Evolutionary conservation across 176 grass and related monocot genomes (phyloP), one percentile per base, ranked within the genome.

Genomic region (Thinopyrum elongatum): DNA sequence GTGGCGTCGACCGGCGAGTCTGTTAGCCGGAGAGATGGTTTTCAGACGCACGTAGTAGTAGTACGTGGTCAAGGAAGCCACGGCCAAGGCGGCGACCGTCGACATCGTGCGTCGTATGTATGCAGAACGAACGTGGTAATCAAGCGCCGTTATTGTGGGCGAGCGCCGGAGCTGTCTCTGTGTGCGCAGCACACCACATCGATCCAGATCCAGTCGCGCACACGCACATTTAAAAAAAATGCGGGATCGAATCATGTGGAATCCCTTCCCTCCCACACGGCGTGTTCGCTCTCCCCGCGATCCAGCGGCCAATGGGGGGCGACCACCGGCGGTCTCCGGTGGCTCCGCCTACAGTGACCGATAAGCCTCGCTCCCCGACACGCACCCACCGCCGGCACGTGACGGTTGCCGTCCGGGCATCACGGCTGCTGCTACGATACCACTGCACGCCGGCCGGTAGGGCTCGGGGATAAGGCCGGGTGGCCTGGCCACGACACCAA

Each of bases 341-440:
- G 64, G 22, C 17, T 7, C 3, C 1, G 1, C 55, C 29, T 33
- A 64, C 65, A 80, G 73, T 23, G 49, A 90, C 85, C 88, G 91
- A 93, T 90, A 90, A 90, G 27, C 0, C 17, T 2, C 7, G 79
- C 85, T 22, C 70, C 85, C 58, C 81, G 89, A 87, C 88, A 86
- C n/a, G 77, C 42, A 41, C 41, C 61, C 7, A 29, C 62, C 38
- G 72, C 70, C 0, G 63, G 15, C 87, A 89, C 87, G 91, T 89
- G 87, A 74, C 85, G 34, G 70, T 83, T 23, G 63, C 76, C 15
- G 44, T 33, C 62, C 17, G 58, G n/a, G 22, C 59, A 69, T 61
- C 61, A 58, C 53, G 53, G 53, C 17, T 53, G 17, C 51, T 55
- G 13, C 13, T 47, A 47, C 3, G 35, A 36, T 36, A 7, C 46